Evolutionary conservation across 2,329 filamentous ascomycete species (phyloP).

Genomic region (Fusarium scirpi): DNA sequence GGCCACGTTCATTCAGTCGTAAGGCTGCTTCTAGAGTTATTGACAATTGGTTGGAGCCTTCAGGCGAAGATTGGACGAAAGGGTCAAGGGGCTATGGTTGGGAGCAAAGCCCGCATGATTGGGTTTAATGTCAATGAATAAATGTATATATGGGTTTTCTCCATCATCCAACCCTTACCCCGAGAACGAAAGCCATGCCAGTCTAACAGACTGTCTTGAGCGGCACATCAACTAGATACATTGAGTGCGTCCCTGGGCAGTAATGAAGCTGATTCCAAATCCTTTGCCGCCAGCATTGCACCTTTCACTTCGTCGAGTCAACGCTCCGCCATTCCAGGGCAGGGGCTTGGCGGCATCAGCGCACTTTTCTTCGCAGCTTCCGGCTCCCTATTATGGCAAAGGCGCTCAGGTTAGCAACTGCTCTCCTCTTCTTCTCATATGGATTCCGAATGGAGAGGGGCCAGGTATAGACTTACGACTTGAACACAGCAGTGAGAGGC

Average conservation of each 20-base stretch:
- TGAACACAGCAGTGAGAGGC: neutral
- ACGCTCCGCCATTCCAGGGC: neutral
- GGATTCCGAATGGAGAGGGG: too few relatives aligned
- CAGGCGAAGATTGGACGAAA: rapidly evolving
- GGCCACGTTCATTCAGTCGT: neutral
- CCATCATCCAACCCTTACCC: too few relatives aligned
- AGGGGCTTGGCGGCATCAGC: neutral
- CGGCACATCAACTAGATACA: neutral
- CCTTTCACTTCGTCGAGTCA: neutral
- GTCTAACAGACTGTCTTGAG: rapidly evolving
- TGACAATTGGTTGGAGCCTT: neutral
- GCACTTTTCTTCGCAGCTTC: neutral
- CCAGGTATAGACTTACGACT: neutral
- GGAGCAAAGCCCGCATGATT: neutral
- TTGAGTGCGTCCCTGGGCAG: neutral
- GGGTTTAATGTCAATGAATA: neutral
- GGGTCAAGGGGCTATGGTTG: neutral
- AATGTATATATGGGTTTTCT: too few relatives aligned
- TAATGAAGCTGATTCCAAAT: neutral
- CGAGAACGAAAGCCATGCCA: too few relatives aligned
- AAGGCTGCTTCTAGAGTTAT: neutral
- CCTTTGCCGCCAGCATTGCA: neutral
- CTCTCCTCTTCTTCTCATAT: too few relatives aligned
- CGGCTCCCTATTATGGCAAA: neutral
- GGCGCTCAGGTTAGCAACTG: neutral